Conservation (phyloP, 345 rosid genomes). For the Gossypium bickii region DNA sequence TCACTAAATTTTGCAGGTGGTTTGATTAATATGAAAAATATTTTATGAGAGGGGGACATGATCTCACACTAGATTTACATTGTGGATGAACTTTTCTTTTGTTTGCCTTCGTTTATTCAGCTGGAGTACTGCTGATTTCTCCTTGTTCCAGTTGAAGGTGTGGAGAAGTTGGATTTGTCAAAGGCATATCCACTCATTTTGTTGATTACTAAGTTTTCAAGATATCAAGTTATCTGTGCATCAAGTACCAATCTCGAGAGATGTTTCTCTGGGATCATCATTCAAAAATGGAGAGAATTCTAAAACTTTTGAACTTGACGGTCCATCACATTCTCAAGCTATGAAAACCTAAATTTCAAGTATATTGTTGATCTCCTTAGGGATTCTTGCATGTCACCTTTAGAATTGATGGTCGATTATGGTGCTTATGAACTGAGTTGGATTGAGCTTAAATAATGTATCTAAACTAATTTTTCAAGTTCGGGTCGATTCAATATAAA, state of each 20-base stretch:
- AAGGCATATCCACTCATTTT: not conserved
- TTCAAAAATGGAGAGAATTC: not conserved
- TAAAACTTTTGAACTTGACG: not conserved
- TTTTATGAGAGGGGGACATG: not conserved
- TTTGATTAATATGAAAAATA: not conserved
- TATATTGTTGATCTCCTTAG: not conserved
- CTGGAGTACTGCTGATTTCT: not conserved
- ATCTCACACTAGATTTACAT: not conserved
- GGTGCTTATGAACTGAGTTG: not conserved
- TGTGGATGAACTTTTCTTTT: not conserved
- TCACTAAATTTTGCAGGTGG: not conserved
- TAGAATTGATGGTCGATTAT: not conserved
- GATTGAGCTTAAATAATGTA: accelerated
- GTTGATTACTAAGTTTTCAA: not conserved
- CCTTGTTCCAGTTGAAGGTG: not conserved
- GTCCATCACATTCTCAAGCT: not conserved
- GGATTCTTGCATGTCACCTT: not conserved
- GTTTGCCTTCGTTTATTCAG: not conserved
- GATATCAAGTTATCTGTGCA: not conserved
- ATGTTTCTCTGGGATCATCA: not conserved
- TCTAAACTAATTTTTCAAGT: too few species aligned
- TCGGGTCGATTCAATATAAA: too few species aligned
- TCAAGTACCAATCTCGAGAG: not conserved
- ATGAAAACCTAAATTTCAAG: not conserved
- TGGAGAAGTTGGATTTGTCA: not conserved